Percentiles rank a stretch among this genome's conserved stretches.
These are phyloP conservation scores for Balamuthia mandrillaris DNA, from an alignment of 208 protist species.

Conservation along the genomic window DNA sequence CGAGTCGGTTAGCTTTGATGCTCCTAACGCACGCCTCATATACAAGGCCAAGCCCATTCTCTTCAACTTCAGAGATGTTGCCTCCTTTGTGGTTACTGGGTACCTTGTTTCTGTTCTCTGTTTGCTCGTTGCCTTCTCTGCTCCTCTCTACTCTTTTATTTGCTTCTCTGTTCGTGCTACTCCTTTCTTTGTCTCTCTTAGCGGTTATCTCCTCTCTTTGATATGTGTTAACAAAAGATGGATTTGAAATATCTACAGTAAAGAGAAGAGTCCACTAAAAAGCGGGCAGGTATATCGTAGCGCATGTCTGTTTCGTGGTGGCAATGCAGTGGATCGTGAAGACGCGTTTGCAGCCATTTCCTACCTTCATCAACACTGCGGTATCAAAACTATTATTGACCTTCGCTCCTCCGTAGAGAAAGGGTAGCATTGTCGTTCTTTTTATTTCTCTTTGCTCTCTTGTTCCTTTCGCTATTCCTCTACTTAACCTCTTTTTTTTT, in stretches of 20 bases:
- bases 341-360: not conserved
- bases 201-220: too few species aligned
- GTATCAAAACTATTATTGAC: constrained; percentile 27
- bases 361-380: not conserved
- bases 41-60: not conserved
- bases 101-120: too few species aligned
- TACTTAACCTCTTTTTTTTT: too few species aligned
- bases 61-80: not conserved
- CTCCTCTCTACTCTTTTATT: not conserved
- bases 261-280: too few species aligned
- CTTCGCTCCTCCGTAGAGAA: constrained; percentile 20
- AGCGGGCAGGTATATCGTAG: not conserved
- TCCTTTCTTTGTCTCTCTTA: not conserved
- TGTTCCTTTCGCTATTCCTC: not conserved
- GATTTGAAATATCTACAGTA: too few species aligned
- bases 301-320: not conserved
- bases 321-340: not conserved
- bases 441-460: not conserved
- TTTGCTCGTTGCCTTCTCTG: not conserved
- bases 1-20: too few species aligned
- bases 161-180: too few species aligned
- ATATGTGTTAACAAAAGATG: too few species aligned
- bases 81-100: not conserved
- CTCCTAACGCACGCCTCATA: not conserved
- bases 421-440: not conserved